Percentiles rank a stretch among this genome's conserved stretches.
Conservation (phyloP, 768 basidiomycete genomes). For the Amanita exitialis region DNA sequence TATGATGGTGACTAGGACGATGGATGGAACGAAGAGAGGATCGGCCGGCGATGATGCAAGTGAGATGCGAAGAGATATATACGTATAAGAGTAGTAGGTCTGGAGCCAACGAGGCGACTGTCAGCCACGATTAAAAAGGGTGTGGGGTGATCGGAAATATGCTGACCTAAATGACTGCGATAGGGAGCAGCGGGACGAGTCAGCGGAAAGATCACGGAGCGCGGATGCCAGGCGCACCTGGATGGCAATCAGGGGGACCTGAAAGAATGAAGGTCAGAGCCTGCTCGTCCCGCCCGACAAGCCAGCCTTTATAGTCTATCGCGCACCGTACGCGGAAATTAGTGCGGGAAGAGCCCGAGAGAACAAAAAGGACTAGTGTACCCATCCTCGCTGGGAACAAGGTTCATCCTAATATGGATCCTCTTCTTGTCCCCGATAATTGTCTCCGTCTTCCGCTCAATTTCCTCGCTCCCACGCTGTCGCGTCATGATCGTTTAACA, state of each 20-base stretch:
- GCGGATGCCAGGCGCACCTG: conserved; percentile 6
- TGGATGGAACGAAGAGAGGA: conserved; percentile 23
- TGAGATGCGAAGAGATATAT: conserved; percentile 6
- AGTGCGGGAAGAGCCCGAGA: not conserved
- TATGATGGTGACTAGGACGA: conserved; percentile 8
- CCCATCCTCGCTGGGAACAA: conserved; percentile 2
- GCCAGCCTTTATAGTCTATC: conserved; percentile 1
- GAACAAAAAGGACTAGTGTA: conserved; percentile 4
- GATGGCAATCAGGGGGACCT: conserved; percentile 5
- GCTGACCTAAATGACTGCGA: conserved; percentile 6
- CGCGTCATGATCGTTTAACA: not conserved
- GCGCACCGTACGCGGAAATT: not conserved
- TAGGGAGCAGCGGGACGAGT: conserved; percentile 2
- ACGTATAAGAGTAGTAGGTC: conserved; percentile 7
- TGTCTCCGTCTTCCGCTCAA: not conserved
- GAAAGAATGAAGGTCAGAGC: conserved; percentile 7
- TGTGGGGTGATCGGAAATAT: conserved; percentile 5
- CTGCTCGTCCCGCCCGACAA: not conserved
- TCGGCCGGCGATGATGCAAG: conserved; percentile 54
- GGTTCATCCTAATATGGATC: not conserved
- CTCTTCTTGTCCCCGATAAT: not conserved
- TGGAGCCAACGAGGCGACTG: conserved; percentile 7
- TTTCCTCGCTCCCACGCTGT: conserved; percentile 4
- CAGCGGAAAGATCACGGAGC: conserved; percentile 7
- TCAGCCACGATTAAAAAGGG: conserved; percentile 6